Percentiles rank a stretch among this genome's conserved stretches.
Conservation (phyloP, 441 rosid species). For the Jatropha podagrica region DNA sequence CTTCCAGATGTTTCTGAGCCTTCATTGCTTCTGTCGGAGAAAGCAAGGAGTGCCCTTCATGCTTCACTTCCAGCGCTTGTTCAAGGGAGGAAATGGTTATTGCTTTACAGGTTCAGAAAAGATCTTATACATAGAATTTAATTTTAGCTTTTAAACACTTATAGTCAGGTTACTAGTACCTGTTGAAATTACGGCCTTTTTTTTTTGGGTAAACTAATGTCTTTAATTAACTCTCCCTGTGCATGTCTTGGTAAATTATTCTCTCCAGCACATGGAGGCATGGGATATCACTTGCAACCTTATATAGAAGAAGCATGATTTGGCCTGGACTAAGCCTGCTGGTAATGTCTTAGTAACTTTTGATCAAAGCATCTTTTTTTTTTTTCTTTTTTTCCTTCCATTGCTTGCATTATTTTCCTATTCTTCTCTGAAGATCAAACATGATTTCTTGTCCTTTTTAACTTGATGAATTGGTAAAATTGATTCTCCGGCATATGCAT, state of each 20-base stretch:
- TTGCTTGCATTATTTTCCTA: not conserved
- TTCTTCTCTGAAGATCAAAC: not conserved
- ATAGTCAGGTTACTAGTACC: not conserved
- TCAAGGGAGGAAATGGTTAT: conserved; percentile 88
- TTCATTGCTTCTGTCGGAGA: conserved; percentile 75
- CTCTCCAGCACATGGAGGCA: conserved; percentile 91
- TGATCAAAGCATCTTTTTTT: not conserved
- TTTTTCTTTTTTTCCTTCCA: not conserved
- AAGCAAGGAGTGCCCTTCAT: conserved; percentile 56
- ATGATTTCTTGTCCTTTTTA: not conserved
- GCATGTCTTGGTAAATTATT: not conserved
- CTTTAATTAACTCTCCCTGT: not conserved
- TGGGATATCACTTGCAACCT: conserved; percentile 86
- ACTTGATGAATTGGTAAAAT: not conserved
- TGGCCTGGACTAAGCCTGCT: conserved; percentile 95
- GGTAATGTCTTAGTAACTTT: conserved; percentile 38
- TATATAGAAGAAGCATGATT: conserved; percentile 89
- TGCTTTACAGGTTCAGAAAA: conserved; percentile 72
- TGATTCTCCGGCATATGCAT: not conserved
- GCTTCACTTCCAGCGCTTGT: conserved; percentile 82
- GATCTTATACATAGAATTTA: conserved; percentile 2
- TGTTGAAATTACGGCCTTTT: not conserved
- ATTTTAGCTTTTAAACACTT: conserved; percentile 9
- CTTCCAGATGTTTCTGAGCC: conserved; percentile 72
- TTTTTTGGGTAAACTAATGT: not conserved